Evolutionary conservation across 768 basidiomycete genomes (phyloP).

Genomic region (Rhizopogon sp.): DNA sequence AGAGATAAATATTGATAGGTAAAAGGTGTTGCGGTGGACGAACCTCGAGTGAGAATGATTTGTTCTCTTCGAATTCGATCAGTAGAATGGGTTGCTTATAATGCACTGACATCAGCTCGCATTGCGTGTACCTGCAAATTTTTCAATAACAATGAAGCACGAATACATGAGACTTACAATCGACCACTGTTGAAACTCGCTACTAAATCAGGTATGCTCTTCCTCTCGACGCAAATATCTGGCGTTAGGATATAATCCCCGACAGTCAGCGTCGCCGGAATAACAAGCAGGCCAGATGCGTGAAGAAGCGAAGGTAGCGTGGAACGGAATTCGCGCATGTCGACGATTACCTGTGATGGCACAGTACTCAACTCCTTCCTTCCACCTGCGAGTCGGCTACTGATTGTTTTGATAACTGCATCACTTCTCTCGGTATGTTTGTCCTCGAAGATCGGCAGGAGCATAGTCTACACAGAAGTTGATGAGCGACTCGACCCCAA

Average conservation of each 20-base stretch:
- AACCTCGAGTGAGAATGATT: slow-evolving; percentile 88
- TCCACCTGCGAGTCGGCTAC: slow-evolving; percentile 83
- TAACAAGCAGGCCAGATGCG: slow-evolving; percentile 68
- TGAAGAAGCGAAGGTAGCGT: slow-evolving; percentile 87
- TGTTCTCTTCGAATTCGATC: slow-evolving; percentile 98
- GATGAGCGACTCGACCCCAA: not conserved
- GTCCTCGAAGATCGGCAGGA: slow-evolving; percentile 76
- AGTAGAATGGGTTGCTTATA: slow-evolving; percentile 92
- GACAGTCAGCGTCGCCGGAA: slow-evolving; percentile 91
- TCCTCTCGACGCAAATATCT: slow-evolving; percentile 93
- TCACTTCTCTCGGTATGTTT: slow-evolving; percentile 41
- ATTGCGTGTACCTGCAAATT: slow-evolving; percentile 80
- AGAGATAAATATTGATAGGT: not conserved
- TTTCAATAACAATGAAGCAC: not conserved
- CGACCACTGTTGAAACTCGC: slow-evolving; percentile 91
- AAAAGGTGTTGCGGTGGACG: slow-evolving; percentile 8
- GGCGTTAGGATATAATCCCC: slow-evolving; percentile 96
- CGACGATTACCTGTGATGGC: slow-evolving; percentile 87
- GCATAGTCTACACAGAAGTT: slow-evolving; percentile 62
- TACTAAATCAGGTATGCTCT: slow-evolving; percentile 90
- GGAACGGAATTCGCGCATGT: slow-evolving; percentile 95
- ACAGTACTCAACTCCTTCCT: slow-evolving; percentile 60
- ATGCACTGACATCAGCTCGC: slow-evolving; percentile 93
- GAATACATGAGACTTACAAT: slow-evolving; percentile 54
- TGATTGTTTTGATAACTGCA: slow-evolving; percentile 74